Base-by-base conservation (phyloP, 2,329 filamentous ascomycete species). In the Fusarium verticillioides region DNA sequence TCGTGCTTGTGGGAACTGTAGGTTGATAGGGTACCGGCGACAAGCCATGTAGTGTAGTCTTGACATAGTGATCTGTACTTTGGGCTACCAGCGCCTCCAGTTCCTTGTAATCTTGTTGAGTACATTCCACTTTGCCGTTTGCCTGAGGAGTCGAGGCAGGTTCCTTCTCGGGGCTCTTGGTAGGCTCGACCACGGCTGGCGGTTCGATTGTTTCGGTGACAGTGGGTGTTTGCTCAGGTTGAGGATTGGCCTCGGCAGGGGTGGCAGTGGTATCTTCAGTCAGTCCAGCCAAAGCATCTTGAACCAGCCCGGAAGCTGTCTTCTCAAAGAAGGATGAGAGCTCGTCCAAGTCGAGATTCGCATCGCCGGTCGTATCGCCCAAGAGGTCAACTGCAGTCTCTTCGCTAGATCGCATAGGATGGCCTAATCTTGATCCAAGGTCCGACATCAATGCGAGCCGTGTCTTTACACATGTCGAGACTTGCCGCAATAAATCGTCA, bases 1-100 rank as follows among this genome's bases (percentile, higher is more conserved):
- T 73, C 39, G 82, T 83, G 49, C 81, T 83, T 28, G 80, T 79
- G 9, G 83, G 83, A 15, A 84, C 82, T 23, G 82, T 84, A 28
- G 83, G 83, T 59, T 84, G 83, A 54, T 84, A 85, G 1, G 83
- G 82, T 37, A 83, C 80, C 26, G 84, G 83, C 6, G 84, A 85
- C 18, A 85, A 70, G 30, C 82, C 83, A 67, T 84, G 81, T 12
- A 85, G 75, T 7, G 84, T 85, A 9, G 82, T 85, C 63, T 82
- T 82, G 44, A 85, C 84, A 59, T 85, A 85, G 63, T 85, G 83
- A 15, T 82, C 83, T 2, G 84, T 85, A 69, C 83, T 85, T 70
- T 84, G 83, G 0, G 83, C 83, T 16, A 85, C 83, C 28, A 85
- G 75, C 12, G 84, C 84, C 66, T 84, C 82, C 10, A 85, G 77